Percentiles rank a stretch among this genome's conserved stretches.
Conservation (phyloP, 306 rosid species). For the Gillenia trifoliata region DNA sequence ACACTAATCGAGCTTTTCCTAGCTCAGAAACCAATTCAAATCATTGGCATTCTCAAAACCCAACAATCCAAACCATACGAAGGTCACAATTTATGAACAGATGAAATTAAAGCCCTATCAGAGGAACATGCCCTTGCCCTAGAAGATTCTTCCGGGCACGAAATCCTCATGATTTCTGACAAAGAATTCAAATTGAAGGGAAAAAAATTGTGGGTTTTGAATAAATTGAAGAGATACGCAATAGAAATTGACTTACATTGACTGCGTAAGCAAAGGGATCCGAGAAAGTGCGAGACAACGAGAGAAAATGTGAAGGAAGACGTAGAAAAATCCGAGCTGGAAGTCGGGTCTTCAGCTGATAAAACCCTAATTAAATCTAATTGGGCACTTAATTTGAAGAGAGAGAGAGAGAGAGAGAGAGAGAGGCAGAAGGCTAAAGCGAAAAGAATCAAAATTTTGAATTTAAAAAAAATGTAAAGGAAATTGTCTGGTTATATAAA, state of each 20-base stretch:
- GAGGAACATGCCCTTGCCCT: not conserved
- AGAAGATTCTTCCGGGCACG: slow-evolving; percentile 1
- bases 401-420: slow-evolving; percentile 4
- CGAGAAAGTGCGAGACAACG: slow-evolving; percentile 11
- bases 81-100: not conserved
- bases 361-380: slow-evolving; percentile 24
- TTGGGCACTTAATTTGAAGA: slow-evolving; percentile 13
- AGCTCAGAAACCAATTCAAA: slow-evolving; percentile 7
- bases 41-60: slow-evolving; percentile 14
- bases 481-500: not conserved
- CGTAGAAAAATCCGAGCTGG: slow-evolving; percentile 14
- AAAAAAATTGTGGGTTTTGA: not conserved
- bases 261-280: slow-evolving; percentile 6
- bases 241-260: slow-evolving; percentile 33
- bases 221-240: slow-evolving; percentile 11
- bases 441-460: not conserved
- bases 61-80: not conserved
- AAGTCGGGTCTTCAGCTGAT: slow-evolving; percentile 12
- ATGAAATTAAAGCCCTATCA: slow-evolving; percentile 3
- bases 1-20: slow-evolving; percentile 14
- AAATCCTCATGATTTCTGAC: slow-evolving; percentile 1
- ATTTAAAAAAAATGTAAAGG: not conserved
- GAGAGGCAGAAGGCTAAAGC: not conserved
- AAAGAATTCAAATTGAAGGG: not conserved
- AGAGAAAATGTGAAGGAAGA: slow-evolving; percentile 8